phyloP scores from a whole-genome alignment of 306 rosid genomes.

The Dryas alaskensis region DNA sequence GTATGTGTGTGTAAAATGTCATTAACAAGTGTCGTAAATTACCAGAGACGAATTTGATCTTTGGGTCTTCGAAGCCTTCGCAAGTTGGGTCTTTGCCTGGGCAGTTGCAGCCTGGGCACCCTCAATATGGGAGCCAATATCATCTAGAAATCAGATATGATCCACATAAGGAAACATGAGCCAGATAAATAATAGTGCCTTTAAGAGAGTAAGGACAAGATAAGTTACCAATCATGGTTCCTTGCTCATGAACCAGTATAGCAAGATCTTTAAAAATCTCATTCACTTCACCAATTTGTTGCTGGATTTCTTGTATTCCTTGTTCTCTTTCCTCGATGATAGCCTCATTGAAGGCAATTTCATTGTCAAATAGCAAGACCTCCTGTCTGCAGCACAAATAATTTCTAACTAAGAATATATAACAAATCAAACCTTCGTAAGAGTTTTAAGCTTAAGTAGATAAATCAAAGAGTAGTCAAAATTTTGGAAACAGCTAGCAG shows the following conservation, averaged over 20 bases:
- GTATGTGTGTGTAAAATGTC: neutral
- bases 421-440: neutral
- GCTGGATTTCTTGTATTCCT: conserved; percentile 94
- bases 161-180: conserved; percentile 29
- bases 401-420: conserved; percentile 20
- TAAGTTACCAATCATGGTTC: conserved; percentile 72
- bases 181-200: conserved; percentile 16
- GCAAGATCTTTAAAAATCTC: conserved; percentile 97
- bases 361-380: conserved; percentile 78
- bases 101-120: conserved; percentile 70
- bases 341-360: conserved; percentile 92
- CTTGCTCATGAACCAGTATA: conserved; percentile 91
- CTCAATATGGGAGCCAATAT: conserved; percentile 78
- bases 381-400: conserved; percentile 68
- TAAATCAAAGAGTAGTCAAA: neutral
- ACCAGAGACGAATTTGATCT: conserved; percentile 94
- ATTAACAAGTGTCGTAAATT: conserved; percentile 20
- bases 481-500: neutral
- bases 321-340: conserved; percentile 96
- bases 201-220: neutral
- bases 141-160: conserved; percentile 51
- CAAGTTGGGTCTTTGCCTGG: conserved; percentile 77
- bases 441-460: neutral
- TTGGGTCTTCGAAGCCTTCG: conserved; percentile 79
- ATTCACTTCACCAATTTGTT: conserved; percentile 93